Percentiles rank a stretch among this genome's conserved stretches.
Evolutionary conservation across 495 filamentous ascomycete species (phyloP).

Genomic region (Hypoxylon crocopeplum): DNA sequence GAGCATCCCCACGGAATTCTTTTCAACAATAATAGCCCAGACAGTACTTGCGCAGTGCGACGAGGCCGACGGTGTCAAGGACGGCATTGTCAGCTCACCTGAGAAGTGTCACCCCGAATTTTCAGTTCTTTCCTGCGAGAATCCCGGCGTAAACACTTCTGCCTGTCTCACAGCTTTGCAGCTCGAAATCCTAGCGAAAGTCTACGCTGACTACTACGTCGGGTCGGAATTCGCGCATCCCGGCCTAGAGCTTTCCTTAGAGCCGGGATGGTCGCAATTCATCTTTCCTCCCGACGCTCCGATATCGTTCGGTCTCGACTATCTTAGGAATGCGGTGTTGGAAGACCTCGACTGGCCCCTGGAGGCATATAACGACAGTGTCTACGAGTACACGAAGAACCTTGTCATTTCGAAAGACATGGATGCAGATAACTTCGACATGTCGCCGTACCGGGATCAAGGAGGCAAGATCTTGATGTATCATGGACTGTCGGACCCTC

Average conservation of each 20-base stretch:
- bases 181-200: slow-evolving; percentile 55
- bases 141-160: slow-evolving; percentile 36
- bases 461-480: slow-evolving; percentile 64
- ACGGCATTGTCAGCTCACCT: slow-evolving; percentile 68
- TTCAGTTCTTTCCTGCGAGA: slow-evolving; percentile 56
- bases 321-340: slow-evolving; percentile 46
- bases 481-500: slow-evolving; percentile 58
- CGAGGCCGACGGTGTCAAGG: slow-evolving; percentile 63
- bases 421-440: slow-evolving; percentile 54
- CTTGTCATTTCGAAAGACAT: slow-evolving; percentile 27
- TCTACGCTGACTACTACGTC: slow-evolving; percentile 57
- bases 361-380: slow-evolving; percentile 39
- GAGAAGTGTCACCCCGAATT: slow-evolving; percentile 61
- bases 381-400: slow-evolving; percentile 25
- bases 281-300: not conserved
- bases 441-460: slow-evolving; percentile 49
- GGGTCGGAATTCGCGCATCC: slow-evolving; percentile 59
- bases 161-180: slow-evolving; percentile 62
- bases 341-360: slow-evolving; percentile 48
- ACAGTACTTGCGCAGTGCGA: slow-evolving; percentile 69
- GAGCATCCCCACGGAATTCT: slow-evolving; percentile 57
- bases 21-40: slow-evolving; percentile 55
- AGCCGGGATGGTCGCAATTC: slow-evolving; percentile 33
- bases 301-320: slow-evolving; percentile 42
- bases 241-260: slow-evolving; percentile 43